These are phyloP conservation scores for Chlamydomonas sp. DNA, from an alignment of 139 green algal species.

Conservation along the genomic window DNA sequence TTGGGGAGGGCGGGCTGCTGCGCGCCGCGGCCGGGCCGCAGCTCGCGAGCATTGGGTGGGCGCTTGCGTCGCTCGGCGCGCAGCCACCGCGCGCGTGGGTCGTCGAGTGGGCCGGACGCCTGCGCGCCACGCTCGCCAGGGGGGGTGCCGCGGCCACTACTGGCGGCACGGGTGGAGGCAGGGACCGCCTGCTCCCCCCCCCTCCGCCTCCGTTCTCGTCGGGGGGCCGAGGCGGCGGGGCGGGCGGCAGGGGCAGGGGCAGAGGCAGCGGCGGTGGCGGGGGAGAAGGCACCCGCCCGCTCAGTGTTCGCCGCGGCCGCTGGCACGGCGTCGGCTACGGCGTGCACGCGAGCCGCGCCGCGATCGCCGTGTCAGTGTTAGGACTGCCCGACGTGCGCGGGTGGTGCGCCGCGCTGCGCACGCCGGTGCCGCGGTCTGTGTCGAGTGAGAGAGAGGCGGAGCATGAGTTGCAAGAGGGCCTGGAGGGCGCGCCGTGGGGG, in stretches of 20 bases:
- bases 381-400: neutral
- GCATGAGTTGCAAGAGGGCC: no score
- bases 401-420: slow-evolving; percentile 17
- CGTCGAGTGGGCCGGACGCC: slow-evolving; percentile 1
- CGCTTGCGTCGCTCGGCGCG: slow-evolving; percentile 2
- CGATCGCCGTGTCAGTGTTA: neutral
- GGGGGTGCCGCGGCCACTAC: no score
- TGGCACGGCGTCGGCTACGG: slow-evolving; percentile 1
- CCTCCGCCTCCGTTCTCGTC: no score
- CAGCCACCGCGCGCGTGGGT: slow-evolving; percentile 8
- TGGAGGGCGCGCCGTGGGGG: no score
- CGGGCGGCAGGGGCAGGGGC: no score
- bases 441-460: no score
- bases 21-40: neutral
- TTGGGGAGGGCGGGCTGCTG: slow-evolving; percentile 1
- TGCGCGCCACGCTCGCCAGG: neutral
- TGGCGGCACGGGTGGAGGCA: no score
- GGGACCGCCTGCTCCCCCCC: no score
- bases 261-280: no score
- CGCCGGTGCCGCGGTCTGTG: no score
- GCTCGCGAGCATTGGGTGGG: slow-evolving; percentile 18
- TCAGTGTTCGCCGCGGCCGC: neutral
- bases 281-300: neutral
- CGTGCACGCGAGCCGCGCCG: slow-evolving; percentile 11
- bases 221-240: no score